Base-by-base conservation (phyloP, 208 protist genomes). In the Trypanosoma mega region DNA sequence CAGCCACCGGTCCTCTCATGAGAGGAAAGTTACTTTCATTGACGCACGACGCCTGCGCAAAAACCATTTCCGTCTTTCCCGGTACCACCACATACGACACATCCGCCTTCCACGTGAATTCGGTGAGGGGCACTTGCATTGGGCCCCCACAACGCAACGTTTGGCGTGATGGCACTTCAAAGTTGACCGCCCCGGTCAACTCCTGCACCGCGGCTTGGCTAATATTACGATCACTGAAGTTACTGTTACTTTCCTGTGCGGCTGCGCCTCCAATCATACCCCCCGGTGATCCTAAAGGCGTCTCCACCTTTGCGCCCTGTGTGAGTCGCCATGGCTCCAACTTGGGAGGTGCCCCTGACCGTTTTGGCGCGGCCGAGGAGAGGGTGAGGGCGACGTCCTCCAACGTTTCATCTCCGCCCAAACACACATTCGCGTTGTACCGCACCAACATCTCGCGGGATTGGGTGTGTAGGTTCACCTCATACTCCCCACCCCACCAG, bases 21-120 rank as follows among this genome's bases (percentile, higher is more conserved):
- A 76, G 31, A 16, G 52, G 57, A 21, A 60, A 72, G 6, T 66
- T 56, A 23, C 64, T 68, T 11, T 57, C 50, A 31, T 76, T 76
- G 5, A 41, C 56, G 24, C 48, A 55, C n/a, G 50, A 53, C 36
- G 63, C 71, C 3, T 31, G 52, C 0, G 71, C 56, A 27, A 57
- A 76, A 6, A 51, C 71, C 4, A 47, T 21, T 27, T 62, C 56
- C 24, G 33, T n/a, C 9, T 48, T 11, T 16, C 43, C n/a, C 1
- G 71, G 71, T 1, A 76, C 51, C 18, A 41, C 50, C 14, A 62
- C 7, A 45, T 76, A 76, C 0, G 50, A 29, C 9, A 76, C 33
- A 16, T 65, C 57, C 2, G 64, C 71, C 12, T 58, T 49, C 49
- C 59, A 68, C 20, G 31, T n/a, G 11, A 71, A 34, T 5, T 37